Base-by-base conservation (phyloP, 306 rosid genomes). In the Datisca glomerata region DNA sequence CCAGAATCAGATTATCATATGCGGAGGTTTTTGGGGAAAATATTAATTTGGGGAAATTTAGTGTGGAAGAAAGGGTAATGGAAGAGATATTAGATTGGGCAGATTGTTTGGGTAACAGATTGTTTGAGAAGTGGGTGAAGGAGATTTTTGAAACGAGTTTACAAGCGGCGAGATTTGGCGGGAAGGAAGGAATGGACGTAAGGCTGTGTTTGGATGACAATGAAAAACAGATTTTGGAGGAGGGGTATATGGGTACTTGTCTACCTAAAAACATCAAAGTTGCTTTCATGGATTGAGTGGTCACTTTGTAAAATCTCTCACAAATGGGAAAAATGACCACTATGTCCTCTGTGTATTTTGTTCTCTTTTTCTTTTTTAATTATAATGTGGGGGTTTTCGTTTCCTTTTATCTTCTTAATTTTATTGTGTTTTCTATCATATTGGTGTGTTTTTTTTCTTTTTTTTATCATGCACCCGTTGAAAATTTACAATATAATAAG, bases 51-150 rank as follows among this genome's bases (percentile, higher is more conserved):
- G 74, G 43, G 51, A 78, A 72, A 5, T 75, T 91, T 65, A 78
- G 51, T 25, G 76, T 91, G 60, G 87, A 85, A 19, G 83, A 69
- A 51, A 71, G 64, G 74, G 85, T 85, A 64, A 38, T 78, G 71
- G 78, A 85, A 49, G 72, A 63, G 51, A 59, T 91, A 47, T 57
- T 64, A 36, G 45, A 44, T 34, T 78, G 87, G 51, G 78, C 76
- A 41, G 94, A 74, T 46, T 71, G 44, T 20, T 91, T 80, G 16
- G 21, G 15, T 55, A 73, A 91, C 60, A 71, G 76, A 55, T 56
- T 69, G 85, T 91, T 80, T 71, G 87, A 91, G 55, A 91, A 85
- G 71, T 91, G 99, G 99, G 58, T 73, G 33, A 66, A 69, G 63
- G 87, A 76, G 53, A 79, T 84, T 66, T 80, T 91, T 56, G 70